Conservation (phyloP, 2,329 filamentous ascomycete species). For the Cladosporium sp. region DNA sequence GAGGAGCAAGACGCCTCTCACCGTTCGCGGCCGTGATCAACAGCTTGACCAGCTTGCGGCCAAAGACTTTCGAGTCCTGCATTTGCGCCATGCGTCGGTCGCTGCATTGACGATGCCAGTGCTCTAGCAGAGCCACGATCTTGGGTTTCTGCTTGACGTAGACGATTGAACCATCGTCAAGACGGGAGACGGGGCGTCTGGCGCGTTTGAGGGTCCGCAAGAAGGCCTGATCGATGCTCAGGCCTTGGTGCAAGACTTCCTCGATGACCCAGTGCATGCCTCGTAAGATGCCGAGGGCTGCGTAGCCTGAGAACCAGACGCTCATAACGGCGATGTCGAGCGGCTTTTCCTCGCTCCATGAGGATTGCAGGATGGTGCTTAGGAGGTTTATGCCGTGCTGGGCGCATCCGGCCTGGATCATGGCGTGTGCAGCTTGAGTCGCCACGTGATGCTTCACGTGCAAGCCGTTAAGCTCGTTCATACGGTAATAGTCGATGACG, state of each 20-base stretch:
- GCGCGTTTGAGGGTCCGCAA: slow-evolving; percentile 14
- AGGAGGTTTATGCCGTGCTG: slow-evolving; percentile 28
- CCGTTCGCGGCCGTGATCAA: background rate
- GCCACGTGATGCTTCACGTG: slow-evolving; percentile 26
- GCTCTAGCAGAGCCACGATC: background rate
- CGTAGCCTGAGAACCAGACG: slow-evolving; percentile 30
- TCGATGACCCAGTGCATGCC: slow-evolving; percentile 28
- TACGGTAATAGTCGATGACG: slow-evolving; percentile 29
- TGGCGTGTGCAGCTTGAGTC: slow-evolving; percentile 25
- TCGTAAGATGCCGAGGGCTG: slow-evolving; percentile 12
- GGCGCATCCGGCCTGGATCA: slow-evolving; percentile 25
- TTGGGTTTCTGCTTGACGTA: background rate
- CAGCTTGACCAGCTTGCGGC: slow-evolving; percentile 16
- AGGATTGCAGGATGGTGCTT: slow-evolving; percentile 22
- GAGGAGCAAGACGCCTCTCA: background rate
- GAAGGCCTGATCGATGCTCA: slow-evolving; percentile 28
- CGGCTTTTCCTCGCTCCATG: slow-evolving; percentile 18
- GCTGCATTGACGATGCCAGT: slow-evolving; percentile 6
- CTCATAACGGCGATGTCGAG: slow-evolving; percentile 30
- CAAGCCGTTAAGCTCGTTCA: slow-evolving; percentile 25
- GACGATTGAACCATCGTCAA: background rate
- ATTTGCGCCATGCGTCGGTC: slow-evolving; percentile 15
- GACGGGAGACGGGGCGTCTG: background rate
- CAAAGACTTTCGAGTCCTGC: slow-evolving; percentile 15
- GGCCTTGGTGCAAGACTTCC: slow-evolving; percentile 24